A percentile compares a stretch with the other conserved stretches of the same genome.
phyloP scores from a whole-genome alignment of 2,329 filamentous ascomycete species.

The Aspergillus unguis region DNA sequence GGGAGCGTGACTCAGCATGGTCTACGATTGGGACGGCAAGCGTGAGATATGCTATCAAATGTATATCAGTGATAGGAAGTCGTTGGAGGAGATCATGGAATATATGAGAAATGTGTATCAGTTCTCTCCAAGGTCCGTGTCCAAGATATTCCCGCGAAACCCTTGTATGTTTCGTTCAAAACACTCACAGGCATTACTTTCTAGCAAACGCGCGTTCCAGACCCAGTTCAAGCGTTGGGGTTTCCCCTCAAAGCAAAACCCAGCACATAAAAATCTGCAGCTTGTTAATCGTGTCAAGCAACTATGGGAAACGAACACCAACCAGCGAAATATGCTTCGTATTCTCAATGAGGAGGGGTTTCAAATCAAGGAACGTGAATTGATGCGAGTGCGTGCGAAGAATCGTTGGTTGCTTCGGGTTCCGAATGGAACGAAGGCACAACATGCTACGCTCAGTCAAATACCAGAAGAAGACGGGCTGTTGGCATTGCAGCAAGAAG shows the following conservation, averaged over 20 bases:
- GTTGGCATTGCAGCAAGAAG: conserved; percentile 39
- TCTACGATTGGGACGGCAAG: conserved; percentile 67
- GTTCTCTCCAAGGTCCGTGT: conserved; percentile 66
- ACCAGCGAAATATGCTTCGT: conserved; percentile 69
- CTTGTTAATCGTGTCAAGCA: conserved; percentile 69
- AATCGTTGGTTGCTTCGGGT: conserved; percentile 66
- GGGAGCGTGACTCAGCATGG: conserved; percentile 35
- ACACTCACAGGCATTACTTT: background rate
- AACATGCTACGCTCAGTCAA: conserved; percentile 27
- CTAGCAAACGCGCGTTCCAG: conserved; percentile 69
- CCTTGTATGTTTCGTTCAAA: conserved; percentile 5
- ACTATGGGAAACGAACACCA: conserved; percentile 72
- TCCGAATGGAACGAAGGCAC: conserved; percentile 56
- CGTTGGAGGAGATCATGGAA: conserved; percentile 70
- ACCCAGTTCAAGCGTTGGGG: conserved; percentile 74
- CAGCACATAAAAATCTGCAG: conserved; percentile 65
- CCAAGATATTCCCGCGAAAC: background rate
- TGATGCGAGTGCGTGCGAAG: conserved; percentile 66
- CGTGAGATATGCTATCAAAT: conserved; percentile 64
- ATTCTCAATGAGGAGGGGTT: conserved; percentile 70
- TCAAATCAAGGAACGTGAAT: conserved; percentile 66
- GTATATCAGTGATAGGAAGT: conserved; percentile 72
- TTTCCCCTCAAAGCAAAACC: conserved; percentile 71
- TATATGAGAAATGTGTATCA: conserved; percentile 63
- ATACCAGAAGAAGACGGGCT: conserved; percentile 37